Evolutionary conservation across 306 rosid species (phyloP), one percentile per base, ranked within the genome.

Genomic region (Hippophae tibetana): DNA sequence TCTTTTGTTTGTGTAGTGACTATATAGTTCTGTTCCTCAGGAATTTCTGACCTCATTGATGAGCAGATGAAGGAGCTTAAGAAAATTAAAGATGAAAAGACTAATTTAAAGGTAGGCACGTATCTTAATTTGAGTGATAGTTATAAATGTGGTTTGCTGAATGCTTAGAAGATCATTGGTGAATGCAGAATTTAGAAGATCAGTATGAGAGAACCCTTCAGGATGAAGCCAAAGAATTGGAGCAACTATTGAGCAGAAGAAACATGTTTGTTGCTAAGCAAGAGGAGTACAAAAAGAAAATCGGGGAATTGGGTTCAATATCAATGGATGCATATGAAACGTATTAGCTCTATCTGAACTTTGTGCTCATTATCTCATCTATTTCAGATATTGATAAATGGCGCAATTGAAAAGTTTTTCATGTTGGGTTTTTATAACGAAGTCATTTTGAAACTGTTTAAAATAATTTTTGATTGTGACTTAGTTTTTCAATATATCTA

Each of bases 291-390:
- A 73, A 87, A 48, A 92, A 84, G 81, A 92, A 87, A 81, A 85
- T 85, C 78, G 74, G 95, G 79, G 96, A 92, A 66, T 61, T 92
- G 74, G 98, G 98, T 40, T 87, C 89, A 52, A 72, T 92, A 76
- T 76, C 93, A 65, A 87, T 96, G 54, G 98, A 92, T 83, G 98
- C 98, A 61, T 92, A 87, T 80, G 98, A 92, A 57, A 67, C 78
- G 98, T 92, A 92, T 70, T 73, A 40, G 71, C 69, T 63, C 66
- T 70, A 58, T 61, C 52, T 68, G 6, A 58, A 70, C 55, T 66
- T 23, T 12, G 31, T 50, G 64, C 43, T 54, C 27, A 38, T 14
- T 74, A 10, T 47, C 40, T 31, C n/a, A 57, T 41, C 62, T 61
- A 56, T 57, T 10, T 25, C 52, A 49, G 31, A 23, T 67, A 10